Evolutionary conservation across 169 alveolate species (phyloP).

Genomic region (Amoebophrya sp.): DNA sequence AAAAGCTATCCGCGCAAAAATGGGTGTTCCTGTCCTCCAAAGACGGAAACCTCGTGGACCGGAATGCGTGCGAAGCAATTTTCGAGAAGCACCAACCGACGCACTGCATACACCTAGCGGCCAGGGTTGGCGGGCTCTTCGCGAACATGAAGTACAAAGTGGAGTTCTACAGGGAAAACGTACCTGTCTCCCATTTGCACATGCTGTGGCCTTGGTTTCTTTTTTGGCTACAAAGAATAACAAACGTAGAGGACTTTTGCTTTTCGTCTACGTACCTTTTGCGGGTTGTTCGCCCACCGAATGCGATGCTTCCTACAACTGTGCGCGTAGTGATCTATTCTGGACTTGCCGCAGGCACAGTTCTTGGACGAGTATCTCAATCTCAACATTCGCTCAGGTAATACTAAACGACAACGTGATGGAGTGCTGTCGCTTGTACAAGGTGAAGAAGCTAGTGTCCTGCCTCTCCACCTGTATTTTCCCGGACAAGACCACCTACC

Average conservation of each 20-base stretch:
- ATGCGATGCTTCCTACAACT: too few relatives aligned
- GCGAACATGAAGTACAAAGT: slow-evolving; percentile 40
- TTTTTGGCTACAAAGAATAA: too few relatives aligned
- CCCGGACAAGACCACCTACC: slow-evolving; percentile 22
- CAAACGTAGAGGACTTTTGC: too few relatives aligned
- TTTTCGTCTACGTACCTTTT: too few relatives aligned
- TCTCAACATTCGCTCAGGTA: too few relatives aligned
- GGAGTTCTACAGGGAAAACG: not conserved
- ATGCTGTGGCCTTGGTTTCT: too few relatives aligned
- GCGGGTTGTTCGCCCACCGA: too few relatives aligned
- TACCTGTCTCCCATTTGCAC: too few relatives aligned
- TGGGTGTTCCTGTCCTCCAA: slow-evolving; percentile 21
- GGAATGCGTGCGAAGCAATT: slow-evolving; percentile 5
- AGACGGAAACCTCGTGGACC: slow-evolving; percentile 23
- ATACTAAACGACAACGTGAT: not conserved
- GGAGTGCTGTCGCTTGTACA: not conserved
- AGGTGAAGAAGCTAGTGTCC: slow-evolving; percentile 29
- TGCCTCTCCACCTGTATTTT: slow-evolving; percentile 43
- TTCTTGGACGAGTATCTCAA: too few relatives aligned
- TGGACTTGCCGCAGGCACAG: too few relatives aligned
- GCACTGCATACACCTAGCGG: slow-evolving; percentile 40
- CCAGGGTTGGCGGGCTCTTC: slow-evolving; percentile 43
- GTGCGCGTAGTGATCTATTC: too few relatives aligned
- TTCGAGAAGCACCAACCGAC: slow-evolving; percentile 34
- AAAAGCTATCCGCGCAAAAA: slow-evolving; percentile 6